Percentiles rank a stretch among this genome's conserved stretches.
phyloP scores from a whole-genome alignment of 495 filamentous ascomycete species.

The Cercophora sp. region DNA sequence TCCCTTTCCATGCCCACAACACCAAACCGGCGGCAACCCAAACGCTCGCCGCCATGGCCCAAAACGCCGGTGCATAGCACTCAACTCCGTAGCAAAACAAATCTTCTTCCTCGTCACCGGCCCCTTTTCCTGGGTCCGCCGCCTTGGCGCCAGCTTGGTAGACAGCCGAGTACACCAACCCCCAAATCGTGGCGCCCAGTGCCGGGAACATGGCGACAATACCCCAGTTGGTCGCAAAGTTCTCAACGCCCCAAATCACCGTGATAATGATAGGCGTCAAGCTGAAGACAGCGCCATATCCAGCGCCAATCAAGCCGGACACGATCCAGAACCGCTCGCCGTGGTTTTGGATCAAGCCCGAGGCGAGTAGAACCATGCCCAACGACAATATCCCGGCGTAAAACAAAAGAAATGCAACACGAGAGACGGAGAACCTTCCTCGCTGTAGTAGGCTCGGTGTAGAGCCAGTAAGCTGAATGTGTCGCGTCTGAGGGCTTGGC shows the following conservation, averaged over 20 bases:
- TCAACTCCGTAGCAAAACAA: constrained; percentile 67
- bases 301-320: constrained; percentile 75
- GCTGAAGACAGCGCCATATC: constrained; percentile 88
- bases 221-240: constrained; percentile 98
- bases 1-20: constrained; percentile 75
- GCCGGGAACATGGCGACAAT: constrained; percentile 90
- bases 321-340: constrained; percentile 72
- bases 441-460: constrained; percentile 21
- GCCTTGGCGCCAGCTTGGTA: constrained; percentile 63
- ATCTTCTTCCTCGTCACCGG: constrained; percentile 34
- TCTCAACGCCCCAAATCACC: constrained; percentile 96
- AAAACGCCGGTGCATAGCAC: constrained; percentile 77
- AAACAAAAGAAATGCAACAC: constrained; percentile 71
- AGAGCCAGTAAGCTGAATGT: constrained; percentile 35
- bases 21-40: constrained; percentile 74
- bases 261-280: constrained; percentile 86
- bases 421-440: constrained; percentile 59
- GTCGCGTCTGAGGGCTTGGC: constrained; percentile 49
- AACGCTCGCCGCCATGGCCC: constrained; percentile 73
- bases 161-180: constrained; percentile 71
- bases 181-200: constrained; percentile 78
- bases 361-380: constrained; percentile 71
- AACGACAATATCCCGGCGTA: constrained; percentile 71
- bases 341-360: constrained; percentile 62
- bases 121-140: constrained; percentile 16